These are phyloP conservation scores for Scedosporium aurantiacum DNA, from an alignment of 2,329 filamentous ascomycete genomes.

Conservation along the genomic window DNA sequence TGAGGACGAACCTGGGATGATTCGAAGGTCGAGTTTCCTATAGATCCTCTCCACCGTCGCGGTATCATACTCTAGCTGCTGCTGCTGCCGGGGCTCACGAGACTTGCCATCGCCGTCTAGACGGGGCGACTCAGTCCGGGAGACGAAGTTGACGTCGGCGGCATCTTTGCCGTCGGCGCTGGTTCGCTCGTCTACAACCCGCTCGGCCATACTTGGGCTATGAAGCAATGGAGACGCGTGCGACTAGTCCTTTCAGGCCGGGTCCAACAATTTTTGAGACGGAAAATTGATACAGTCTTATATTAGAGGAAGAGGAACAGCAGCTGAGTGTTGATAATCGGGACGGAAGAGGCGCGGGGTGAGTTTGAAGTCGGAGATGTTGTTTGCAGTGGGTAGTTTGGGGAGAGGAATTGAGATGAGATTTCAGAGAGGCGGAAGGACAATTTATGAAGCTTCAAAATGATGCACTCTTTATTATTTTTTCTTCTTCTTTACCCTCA, in stretches of 20 bases:
- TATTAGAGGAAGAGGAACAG: not conserved
- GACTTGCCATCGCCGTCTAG: not conserved
- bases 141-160: not conserved
- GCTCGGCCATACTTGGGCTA: conserved; percentile 35
- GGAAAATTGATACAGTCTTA: not conserved
- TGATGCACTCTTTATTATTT: not conserved
- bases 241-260: conserved; percentile 17
- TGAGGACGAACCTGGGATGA: conserved; percentile 42
- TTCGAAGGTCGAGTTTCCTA: conserved; percentile 45
- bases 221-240: conserved; percentile 42
- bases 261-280: not conserved
- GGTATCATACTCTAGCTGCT: conserved; percentile 30
- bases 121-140: not conserved
- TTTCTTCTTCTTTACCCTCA: not conserved
- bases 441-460: not conserved
- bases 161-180: conserved; percentile 21
- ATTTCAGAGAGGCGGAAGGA: not conserved
- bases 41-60: conserved; percentile 45
- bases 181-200: conserved; percentile 17
- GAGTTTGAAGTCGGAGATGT: not conserved
- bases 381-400: no score
- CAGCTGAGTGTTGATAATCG: not conserved
- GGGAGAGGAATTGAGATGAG: not conserved
- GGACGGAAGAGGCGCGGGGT: not conserved
- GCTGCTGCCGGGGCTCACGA: conserved; percentile 2